A percentile compares a stretch with the other conserved stretches of the same genome.
Conservation (phyloP, 2,329 filamentous ascomycete species). For the Chaetomium globosum region DNA sequence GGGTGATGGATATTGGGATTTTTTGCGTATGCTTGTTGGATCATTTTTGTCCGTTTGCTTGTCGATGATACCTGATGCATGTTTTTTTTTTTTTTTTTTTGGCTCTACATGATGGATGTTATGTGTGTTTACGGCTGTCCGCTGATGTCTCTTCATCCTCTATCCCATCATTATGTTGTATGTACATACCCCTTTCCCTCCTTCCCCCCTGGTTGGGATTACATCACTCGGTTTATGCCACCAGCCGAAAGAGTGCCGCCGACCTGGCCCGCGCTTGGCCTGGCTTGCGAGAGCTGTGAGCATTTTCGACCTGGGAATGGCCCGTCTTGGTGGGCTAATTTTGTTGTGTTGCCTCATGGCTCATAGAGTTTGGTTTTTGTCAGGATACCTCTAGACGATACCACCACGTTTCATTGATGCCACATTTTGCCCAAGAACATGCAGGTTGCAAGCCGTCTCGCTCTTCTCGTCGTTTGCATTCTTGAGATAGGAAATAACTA, state of each 20-base stretch:
- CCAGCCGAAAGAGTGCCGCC: background rate
- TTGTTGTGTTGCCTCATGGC: background rate
- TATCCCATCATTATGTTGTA: background rate
- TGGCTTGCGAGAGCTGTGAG: too few species aligned
- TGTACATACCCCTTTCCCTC: too few species aligned
- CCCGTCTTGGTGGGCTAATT: background rate
- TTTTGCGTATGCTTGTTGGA: conserved; percentile 11
- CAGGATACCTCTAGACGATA: conserved; percentile 12
- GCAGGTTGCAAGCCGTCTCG: background rate
- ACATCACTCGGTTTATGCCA: background rate
- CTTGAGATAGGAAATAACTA: too few species aligned
- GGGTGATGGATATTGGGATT: background rate
- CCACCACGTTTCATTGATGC: background rate
- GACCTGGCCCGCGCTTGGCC: too few species aligned
- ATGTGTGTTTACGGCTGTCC: background rate
- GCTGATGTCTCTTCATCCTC: background rate
- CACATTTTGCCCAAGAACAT: background rate
- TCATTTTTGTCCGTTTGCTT: conserved; percentile 10
- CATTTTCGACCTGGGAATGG: background rate
- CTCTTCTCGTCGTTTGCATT: conserved; percentile 29
- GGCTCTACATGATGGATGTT: background rate
- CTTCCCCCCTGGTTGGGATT: background rate
- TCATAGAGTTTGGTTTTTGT: background rate
- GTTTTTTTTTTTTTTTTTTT: conserved; percentile 11
- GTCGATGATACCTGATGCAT: conserved; percentile 22